Base-by-base conservation (phyloP, 108 stramenopile genomes). In the Cyclostephanos invisitatus region DNA sequence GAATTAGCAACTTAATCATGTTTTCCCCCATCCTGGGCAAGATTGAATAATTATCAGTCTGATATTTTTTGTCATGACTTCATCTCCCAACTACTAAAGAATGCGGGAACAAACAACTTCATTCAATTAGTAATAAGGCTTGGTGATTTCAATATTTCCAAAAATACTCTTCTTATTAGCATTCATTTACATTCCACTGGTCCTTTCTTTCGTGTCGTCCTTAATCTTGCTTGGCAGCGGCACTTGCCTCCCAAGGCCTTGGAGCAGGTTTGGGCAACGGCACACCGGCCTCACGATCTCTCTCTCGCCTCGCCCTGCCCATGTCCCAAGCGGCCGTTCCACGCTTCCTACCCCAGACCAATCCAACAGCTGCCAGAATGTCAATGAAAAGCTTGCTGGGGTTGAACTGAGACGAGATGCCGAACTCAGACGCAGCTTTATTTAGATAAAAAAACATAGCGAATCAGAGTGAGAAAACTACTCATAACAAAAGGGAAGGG, bases 321-420 rank as follows among this genome's bases (percentile, higher is more conserved):
- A 96, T 89, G 32, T 84, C 86, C 93, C 96, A 96, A 35, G 93
- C 92, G n/a, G 91, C 85, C 32, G 92, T 92, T 51, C 91, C 96
- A 67, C 93, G 78, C 75, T 96, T 99, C 32, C 97, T 87, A 42
- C 93, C 87, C 86, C 89, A 91, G 7, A 96, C 98, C 36, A 98
- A 67, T 20, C 99, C 99, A 11, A 98, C 62, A 0, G 73, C 50
- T 9, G 95, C 94, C 48, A 89, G 70, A 42, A 71, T 46, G 71
- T 98, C 97, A 74, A 99, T 98, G 84, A 98, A 84, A 46, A 98
- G 65, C 75, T 98, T 98, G 62, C 91, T 92, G 7, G 99, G 99
- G 73, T 99, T 98, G 91, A 97, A 99, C 83, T 99, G 99, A 56
- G 78, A 72, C 3, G 91, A 91, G 50, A 98, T 80, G 47, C 98